Percentiles rank a stretch among this genome's conserved stretches.
Conservation (phyloP, 2,329 filamentous ascomycete genomes). For the Fusarium temperatum region DNA sequence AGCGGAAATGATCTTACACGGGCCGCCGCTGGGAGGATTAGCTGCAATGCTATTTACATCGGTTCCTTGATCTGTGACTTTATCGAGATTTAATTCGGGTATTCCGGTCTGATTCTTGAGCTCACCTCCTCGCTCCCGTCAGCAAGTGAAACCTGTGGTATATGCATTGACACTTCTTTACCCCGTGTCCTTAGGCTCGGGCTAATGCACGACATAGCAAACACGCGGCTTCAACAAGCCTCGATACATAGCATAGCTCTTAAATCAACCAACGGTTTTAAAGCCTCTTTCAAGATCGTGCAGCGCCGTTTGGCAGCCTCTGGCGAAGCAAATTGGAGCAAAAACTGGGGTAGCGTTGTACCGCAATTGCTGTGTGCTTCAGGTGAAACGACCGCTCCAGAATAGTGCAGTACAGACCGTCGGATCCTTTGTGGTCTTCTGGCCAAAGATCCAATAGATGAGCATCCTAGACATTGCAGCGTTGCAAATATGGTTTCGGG, state of each 20-base stretch:
- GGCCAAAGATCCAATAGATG: neutral
- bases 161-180: constrained; percentile 9
- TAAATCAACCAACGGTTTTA: neutral
- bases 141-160: constrained; percentile 3
- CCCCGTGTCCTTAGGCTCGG: neutral
- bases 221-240: constrained; percentile 1
- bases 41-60: constrained; percentile 8
- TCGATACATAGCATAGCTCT: neutral
- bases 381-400: constrained; percentile 34
- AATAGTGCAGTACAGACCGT: constrained; percentile 3
- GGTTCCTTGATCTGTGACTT: neutral
- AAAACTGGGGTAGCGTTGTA: constrained; percentile 20
- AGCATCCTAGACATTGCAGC: neutral
- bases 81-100: constrained; percentile 11
- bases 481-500: neutral
- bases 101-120: constrained; percentile 21
- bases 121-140: neutral
- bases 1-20: constrained; percentile 17
- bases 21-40: neutral
- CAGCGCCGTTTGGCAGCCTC: constrained; percentile 14
- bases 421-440: neutral
- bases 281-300: neutral
- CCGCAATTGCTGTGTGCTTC: constrained; percentile 17
- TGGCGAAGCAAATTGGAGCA: constrained; percentile 6
- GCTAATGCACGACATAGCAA: constrained; percentile 16